Conservation (phyloP, 2,329 filamentous ascomycete species). For the Geosmithia flava region DNA sequence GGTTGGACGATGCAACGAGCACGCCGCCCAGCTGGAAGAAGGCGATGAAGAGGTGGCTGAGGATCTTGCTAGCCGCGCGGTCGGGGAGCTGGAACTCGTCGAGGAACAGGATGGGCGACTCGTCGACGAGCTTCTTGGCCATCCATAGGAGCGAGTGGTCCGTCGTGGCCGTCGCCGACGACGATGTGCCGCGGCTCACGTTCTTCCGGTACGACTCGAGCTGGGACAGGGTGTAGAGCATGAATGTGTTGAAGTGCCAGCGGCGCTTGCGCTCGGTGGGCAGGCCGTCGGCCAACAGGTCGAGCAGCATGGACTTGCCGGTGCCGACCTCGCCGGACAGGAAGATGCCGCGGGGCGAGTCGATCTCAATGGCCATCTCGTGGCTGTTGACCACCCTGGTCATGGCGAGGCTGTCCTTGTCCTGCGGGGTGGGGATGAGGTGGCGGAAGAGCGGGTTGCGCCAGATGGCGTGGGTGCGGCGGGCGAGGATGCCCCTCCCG, state of each 20-base stretch:
- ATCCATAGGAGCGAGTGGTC: constrained; percentile 62
- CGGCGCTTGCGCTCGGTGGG: constrained; percentile 61
- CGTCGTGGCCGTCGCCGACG: constrained; percentile 2
- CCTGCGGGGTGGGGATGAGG: constrained; percentile 43
- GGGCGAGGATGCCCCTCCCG: constrained; percentile 27
- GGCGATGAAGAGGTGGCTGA: constrained; percentile 64
- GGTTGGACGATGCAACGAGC: constrained; percentile 67
- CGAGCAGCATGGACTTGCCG: constrained; percentile 76
- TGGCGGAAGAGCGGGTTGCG: constrained; percentile 46
- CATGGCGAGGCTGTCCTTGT: constrained; percentile 49
- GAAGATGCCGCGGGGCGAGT: constrained; percentile 63
- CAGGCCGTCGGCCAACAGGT: constrained; percentile 66
- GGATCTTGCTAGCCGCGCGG: constrained; percentile 62
- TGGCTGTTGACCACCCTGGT: constrained; percentile 58
- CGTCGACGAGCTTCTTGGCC: constrained; percentile 63
- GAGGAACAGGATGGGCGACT: constrained; percentile 64
- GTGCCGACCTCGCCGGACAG: constrained; percentile 74
- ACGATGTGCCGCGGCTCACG: constrained; percentile 2
- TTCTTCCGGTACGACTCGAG: constrained; percentile 50
- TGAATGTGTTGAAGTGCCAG: constrained; percentile 81
- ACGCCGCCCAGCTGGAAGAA: constrained; percentile 79
- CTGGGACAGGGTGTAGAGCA: constrained; percentile 64
- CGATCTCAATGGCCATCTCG: constrained; percentile 57
- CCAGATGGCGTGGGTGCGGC: constrained; percentile 41
- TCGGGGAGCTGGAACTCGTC: constrained; percentile 81